A percentile compares a stretch with the other conserved stretches of the same genome.
phyloP scores from a whole-genome alignment of 2,329 filamentous ascomycete species.

The Rhynchosporium graminicola region DNA sequence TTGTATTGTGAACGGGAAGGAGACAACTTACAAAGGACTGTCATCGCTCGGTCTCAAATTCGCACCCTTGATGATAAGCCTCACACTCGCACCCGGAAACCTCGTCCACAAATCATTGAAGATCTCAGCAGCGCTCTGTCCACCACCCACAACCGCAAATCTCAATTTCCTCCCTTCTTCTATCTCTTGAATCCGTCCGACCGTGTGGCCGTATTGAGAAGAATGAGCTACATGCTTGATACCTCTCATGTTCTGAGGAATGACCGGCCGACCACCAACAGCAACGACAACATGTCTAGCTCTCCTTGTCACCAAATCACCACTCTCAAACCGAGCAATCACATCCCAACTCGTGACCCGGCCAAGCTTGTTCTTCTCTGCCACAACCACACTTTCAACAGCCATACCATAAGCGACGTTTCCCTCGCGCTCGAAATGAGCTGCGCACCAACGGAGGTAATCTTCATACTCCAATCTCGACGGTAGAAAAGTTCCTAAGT shows the following conservation, averaged over 20 bases:
- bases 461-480: slow-evolving; percentile 89
- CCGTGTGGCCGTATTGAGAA: slow-evolving; percentile 74
- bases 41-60: slow-evolving; percentile 91
- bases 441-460: slow-evolving; percentile 90
- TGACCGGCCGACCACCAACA: slow-evolving; percentile 65
- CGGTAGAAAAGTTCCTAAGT: slow-evolving; percentile 85
- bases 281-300: slow-evolving; percentile 61
- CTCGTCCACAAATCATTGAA: slow-evolving; percentile 83
- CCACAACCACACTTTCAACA: slow-evolving; percentile 57
- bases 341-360: slow-evolving; percentile 40
- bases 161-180: slow-evolving; percentile 27
- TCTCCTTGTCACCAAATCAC: slow-evolving; percentile 43
- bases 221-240: slow-evolving; percentile 82
- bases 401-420: slow-evolving; percentile 74
- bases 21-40: slow-evolving; percentile 78
- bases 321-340: slow-evolving; percentile 39
- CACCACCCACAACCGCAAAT: slow-evolving; percentile 83
- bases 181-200: slow-evolving; percentile 54
- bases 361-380: slow-evolving; percentile 23
- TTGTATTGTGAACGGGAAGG: neutral
- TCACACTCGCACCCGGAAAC: slow-evolving; percentile 80
- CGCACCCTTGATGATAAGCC: slow-evolving; percentile 77
- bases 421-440: slow-evolving; percentile 63
- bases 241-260: slow-evolving; percentile 69
- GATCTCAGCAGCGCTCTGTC: slow-evolving; percentile 93